A percentile compares a stretch with the other conserved stretches of the same genome.
phyloP scores from a whole-genome alignment of 306 rosid genomes.

The Sesbania bispinosa region DNA sequence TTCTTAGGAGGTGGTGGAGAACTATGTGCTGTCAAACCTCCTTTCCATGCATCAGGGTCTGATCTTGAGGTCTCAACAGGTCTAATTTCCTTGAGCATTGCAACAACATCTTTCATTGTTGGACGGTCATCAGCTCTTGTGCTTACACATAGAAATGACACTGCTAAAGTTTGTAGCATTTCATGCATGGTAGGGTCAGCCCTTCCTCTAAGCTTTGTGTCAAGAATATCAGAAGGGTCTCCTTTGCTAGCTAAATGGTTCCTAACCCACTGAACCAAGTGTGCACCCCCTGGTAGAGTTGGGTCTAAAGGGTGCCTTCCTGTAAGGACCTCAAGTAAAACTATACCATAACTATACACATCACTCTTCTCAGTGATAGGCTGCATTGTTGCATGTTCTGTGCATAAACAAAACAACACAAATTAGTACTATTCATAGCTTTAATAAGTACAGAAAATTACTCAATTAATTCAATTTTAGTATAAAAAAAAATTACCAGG shows the following conservation, averaged over 20 bases:
- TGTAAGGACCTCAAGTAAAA: constrained; percentile 78
- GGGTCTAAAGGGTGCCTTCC: constrained; percentile 98
- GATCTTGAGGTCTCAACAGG: constrained; percentile 48
- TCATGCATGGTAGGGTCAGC: constrained; percentile 82
- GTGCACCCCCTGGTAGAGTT: constrained; percentile 68
- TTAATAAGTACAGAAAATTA: not conserved
- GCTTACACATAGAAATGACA: constrained; percentile 71
- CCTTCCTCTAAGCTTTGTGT: constrained; percentile 72
- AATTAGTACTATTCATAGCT: constrained; percentile 3
- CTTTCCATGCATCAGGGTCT: constrained; percentile 41
- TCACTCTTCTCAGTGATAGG: constrained; percentile 75
- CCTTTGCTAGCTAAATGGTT: constrained; percentile 57
- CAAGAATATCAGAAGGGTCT: constrained; percentile 65
- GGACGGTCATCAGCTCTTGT: constrained; percentile 60
- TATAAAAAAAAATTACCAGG: constrained; percentile 55
- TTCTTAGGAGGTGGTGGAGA: constrained; percentile 55
- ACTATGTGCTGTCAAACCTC: constrained; percentile 29
- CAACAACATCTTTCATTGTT: constrained; percentile 81
- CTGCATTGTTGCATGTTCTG: constrained; percentile 86
- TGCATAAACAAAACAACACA: not conserved
- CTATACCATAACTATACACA: constrained; percentile 85
- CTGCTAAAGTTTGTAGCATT: constrained; percentile 88
- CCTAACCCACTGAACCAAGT: constrained; percentile 89
- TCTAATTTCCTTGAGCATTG: constrained; percentile 84
- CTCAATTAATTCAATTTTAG: not conserved